Evolutionary conservation across 768 basidiomycete genomes (phyloP), one percentile per base, ranked within the genome.

Genomic region (Lactifluus hygrophoroides): DNA sequence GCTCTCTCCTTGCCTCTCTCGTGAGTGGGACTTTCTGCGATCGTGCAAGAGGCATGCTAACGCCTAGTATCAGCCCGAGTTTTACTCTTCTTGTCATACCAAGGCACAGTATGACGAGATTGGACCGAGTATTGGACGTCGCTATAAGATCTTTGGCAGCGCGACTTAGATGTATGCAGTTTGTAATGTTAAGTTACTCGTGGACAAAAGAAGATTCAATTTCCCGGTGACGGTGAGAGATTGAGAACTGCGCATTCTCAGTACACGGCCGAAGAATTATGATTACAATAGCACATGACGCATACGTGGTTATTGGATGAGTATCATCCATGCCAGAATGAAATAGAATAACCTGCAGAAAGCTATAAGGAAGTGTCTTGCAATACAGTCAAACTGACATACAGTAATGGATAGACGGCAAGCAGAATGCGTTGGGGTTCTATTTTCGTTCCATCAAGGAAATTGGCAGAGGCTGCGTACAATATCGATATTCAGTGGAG

Each of bases 371-470:
- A 35, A 14, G 35, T 37, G 28, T 59, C 50, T 42, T 54, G 28
- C 35, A 44, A 47, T 14, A 64, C 52, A 50, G 60, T 56, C 54
- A 58, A 51, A 11, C 19, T 9, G n/a, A 76, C 89, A 74, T 63
- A 91, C 90, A 94, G 74, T 40, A 96, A 77, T n/a, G 95, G 95
- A 73, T 96, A 98, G 67, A 97, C 94, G 21, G 94, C 94, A 34
- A 98, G 82, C 52, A 96, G 71, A 57, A 93, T 89, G 28, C 93
- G 83, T 63, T 90, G 90, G 66, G 85, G 87, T 61, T 90, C 92
- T 63, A 98, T 89, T 74, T 89, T 90, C 0, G 94, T 95, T 11
- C 95, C 94, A 64, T 93, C 94, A 65, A 98, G 77, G 74, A 96
- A 96, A 72, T 95, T 95, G 49, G 95, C 86, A 19, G 93, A 88